These are phyloP conservation scores for Odontarrhena argentea DNA, from an alignment of 345 rosid genomes.

Conservation along the genomic window DNA sequence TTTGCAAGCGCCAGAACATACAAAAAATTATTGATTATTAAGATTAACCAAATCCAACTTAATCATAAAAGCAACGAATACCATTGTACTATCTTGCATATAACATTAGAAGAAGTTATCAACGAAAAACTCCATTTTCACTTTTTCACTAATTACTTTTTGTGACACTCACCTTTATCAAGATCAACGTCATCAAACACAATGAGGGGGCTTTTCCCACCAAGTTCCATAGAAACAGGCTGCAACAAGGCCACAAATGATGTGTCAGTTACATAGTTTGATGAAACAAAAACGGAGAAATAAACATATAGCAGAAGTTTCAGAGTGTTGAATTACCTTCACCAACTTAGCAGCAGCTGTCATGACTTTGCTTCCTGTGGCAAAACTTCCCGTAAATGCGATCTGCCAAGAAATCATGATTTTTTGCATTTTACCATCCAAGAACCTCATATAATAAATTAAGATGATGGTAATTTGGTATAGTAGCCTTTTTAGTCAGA, in stretches of 20 bases:
- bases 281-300: constrained; percentile 2
- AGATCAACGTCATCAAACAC: constrained; percentile 93
- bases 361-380: constrained; percentile 87
- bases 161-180: constrained; percentile 63
- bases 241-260: constrained; percentile 39
- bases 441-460: neutral
- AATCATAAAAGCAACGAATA: constrained; percentile 7
- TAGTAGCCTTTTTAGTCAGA: neutral
- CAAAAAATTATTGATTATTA: neutral
- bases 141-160: neutral
- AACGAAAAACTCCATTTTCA: constrained; percentile 1
- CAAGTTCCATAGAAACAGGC: constrained; percentile 93
- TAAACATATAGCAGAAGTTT: neutral
- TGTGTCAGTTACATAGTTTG: constrained; percentile 18
- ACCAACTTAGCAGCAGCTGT: constrained; percentile 80
- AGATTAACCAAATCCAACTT: neutral
- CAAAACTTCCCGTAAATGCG: constrained; percentile 92
- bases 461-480: neutral
- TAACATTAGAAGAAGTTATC: neutral
- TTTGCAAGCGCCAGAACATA: constrained; percentile 27
- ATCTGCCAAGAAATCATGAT: constrained; percentile 49
- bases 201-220: constrained; percentile 92
- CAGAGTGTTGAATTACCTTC: constrained; percentile 55
- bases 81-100: constrained; percentile 6
- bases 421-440: constrained; percentile 19